phyloP scores from a whole-genome alignment of 805 yeast species.

The Torulaspora quercuum region DNA sequence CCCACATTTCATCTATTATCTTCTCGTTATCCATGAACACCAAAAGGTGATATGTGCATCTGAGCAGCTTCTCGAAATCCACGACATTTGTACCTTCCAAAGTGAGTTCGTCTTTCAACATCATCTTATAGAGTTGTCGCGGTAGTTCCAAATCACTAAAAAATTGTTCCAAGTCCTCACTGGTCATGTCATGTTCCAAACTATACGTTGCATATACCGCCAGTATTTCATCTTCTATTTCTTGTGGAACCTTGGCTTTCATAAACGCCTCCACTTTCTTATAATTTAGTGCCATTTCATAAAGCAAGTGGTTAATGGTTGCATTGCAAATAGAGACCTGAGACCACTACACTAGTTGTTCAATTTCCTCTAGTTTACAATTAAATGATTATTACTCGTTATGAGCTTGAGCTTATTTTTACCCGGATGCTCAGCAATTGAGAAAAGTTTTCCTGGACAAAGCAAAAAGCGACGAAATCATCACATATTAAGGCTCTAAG shows the following conservation, averaged over 20 bases:
- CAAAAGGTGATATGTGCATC: conserved; percentile 41
- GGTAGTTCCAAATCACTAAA: conserved; percentile 36
- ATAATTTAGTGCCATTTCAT: conserved; percentile 20
- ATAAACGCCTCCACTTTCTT: conserved; percentile 32
- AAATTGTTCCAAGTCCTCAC: conserved; percentile 30
- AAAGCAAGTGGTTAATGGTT: too few species aligned
- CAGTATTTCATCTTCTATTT: conserved; percentile 45
- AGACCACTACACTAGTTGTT: too few species aligned
- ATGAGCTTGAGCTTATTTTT: background rate
- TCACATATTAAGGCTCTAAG: too few species aligned
- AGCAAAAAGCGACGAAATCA: background rate
- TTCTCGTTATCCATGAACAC: conserved; percentile 40
- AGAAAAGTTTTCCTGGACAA: conserved; percentile 9
- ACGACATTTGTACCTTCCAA: conserved; percentile 44
- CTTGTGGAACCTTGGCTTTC: conserved; percentile 38
- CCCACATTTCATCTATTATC: conserved; percentile 43
- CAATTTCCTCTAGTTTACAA: too few species aligned
- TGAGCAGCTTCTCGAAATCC: conserved; percentile 46
- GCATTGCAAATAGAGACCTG: too few species aligned
- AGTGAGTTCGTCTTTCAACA: conserved; percentile 32
- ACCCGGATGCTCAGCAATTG: too few species aligned
- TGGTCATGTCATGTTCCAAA: conserved; percentile 42
- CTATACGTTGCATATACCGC: conserved; percentile 43
- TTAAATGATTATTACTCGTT: too few species aligned
- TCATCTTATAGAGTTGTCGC: conserved; percentile 28